Conservation (phyloP, 108 stramenopile species). For the Nitzschia sp. region DNA sequence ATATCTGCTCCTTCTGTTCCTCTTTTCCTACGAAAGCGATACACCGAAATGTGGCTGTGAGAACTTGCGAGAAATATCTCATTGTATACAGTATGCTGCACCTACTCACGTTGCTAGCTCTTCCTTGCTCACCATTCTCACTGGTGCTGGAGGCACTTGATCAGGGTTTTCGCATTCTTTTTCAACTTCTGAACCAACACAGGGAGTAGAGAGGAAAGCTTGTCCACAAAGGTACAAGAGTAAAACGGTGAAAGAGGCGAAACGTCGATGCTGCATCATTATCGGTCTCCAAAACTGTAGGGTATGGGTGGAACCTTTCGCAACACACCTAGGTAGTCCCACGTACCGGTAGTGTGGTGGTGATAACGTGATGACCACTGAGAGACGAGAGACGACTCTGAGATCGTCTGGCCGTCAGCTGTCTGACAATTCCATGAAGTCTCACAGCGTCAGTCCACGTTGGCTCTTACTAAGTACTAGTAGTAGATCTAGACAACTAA, state of each 20-base stretch:
- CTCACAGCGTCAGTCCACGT: too few relatives aligned
- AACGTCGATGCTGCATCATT: neutral
- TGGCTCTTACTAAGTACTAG: too few relatives aligned
- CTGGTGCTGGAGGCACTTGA: neutral
- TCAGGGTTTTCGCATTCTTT: constrained; percentile 17
- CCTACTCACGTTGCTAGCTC: constrained; percentile 14
- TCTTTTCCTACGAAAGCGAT: constrained; percentile 1
- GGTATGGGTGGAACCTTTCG: neutral
- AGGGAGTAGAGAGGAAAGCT: too few relatives aligned
- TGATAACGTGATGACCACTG: too few relatives aligned
- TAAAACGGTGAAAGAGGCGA: too few relatives aligned
- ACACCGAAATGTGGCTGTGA: too few relatives aligned
- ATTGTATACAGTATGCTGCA: neutral
- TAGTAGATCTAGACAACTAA: too few relatives aligned
- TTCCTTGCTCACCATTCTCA: constrained; percentile 7
- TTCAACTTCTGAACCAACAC: neutral
- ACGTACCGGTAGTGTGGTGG: too few relatives aligned
- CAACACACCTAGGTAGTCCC: neutral
- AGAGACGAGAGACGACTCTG: too few relatives aligned
- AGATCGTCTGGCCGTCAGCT: too few relatives aligned
- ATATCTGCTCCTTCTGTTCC: constrained; percentile 32
- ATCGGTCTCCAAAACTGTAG: neutral
- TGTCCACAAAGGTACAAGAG: too few relatives aligned
- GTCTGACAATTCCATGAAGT: too few relatives aligned
- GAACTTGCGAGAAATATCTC: neutral